Evolutionary conservation across 2,329 filamentous ascomycete genomes (phyloP).

Genomic region (Nemania sp.): DNA sequence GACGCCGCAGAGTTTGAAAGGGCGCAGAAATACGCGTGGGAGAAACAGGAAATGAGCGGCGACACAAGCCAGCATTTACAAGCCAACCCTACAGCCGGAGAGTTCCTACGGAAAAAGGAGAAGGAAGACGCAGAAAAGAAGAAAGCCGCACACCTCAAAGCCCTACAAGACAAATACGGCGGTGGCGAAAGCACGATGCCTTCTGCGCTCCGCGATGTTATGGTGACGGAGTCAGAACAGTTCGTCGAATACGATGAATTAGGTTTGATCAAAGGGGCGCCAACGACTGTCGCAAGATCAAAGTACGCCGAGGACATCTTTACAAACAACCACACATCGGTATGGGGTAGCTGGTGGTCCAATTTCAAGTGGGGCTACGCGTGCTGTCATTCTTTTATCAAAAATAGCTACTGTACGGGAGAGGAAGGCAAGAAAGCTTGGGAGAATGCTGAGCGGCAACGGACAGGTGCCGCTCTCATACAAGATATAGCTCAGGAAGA

Average conservation of each 20-base stretch:
- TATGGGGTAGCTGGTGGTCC: constrained; percentile 98
- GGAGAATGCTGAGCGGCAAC: constrained; percentile 76
- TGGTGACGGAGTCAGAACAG: constrained; percentile 82
- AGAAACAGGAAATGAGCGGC: constrained; percentile 85
- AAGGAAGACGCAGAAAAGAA: constrained; percentile 77
- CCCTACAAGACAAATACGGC: constrained; percentile 86
- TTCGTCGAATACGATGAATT: constrained; percentile 96
- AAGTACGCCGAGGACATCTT: constrained; percentile 92
- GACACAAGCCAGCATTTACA: constrained; percentile 89
- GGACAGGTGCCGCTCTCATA: constrained; percentile 60
- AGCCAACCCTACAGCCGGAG: constrained; percentile 94
- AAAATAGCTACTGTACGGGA: constrained; percentile 98
- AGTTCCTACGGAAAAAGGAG: constrained; percentile 84
- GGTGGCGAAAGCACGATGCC: constrained; percentile 70
- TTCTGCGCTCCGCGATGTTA: constrained; percentile 72
- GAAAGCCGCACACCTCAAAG: constrained; percentile 74
- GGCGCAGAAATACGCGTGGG: constrained; percentile 93
- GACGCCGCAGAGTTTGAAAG: constrained; percentile 93
- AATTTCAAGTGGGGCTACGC: constrained; percentile 96
- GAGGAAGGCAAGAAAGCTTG: constrained; percentile 86
- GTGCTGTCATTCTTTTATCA: constrained; percentile 92
- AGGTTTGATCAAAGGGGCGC: constrained; percentile 88
- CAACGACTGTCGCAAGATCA: constrained; percentile 80
- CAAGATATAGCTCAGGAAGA: constrained; percentile 49
- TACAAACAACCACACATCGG: constrained; percentile 89